phyloP scores from a whole-genome alignment of 169 alveolate genomes.

The Plasmodium knowlesi region DNA sequence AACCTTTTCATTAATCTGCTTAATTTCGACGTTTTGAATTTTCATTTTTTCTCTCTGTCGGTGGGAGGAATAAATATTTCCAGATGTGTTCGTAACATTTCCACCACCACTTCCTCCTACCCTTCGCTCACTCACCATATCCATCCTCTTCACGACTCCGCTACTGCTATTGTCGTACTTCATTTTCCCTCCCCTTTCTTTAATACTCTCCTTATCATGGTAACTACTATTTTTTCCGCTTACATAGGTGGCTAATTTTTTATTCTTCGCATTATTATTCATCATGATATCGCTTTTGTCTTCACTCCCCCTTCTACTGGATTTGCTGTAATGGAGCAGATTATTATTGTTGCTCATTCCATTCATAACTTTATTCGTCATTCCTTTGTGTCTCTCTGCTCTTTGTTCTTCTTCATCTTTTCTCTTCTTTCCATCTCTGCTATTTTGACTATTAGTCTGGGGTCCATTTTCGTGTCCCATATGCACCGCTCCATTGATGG shows the following conservation, averaged over 20 bases:
- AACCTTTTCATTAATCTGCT: conserved; percentile 43
- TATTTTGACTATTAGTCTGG: neutral
- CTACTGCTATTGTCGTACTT: neutral
- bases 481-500: neutral
- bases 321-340: neutral
- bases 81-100: neutral
- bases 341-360: neutral
- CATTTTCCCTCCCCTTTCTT: neutral
- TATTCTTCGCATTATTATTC: neutral
- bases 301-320: neutral
- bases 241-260: neutral
- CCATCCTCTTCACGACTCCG: neutral
- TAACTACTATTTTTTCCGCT: neutral
- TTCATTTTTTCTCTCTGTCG: conserved; percentile 70
- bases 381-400: neutral
- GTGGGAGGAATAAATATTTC: conserved; percentile 14
- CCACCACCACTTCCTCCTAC: neutral
- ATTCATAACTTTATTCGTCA: neutral
- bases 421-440: conserved; percentile 3
- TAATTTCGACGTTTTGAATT: conserved; percentile 73
- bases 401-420: neutral
- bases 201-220: neutral
- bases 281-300: conserved; percentile 2
- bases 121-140: neutral
- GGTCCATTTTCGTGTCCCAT: neutral